Evolutionary conservation across 2,329 filamentous ascomycete genomes (phyloP).

Genomic region (Epichloe baconii): DNA sequence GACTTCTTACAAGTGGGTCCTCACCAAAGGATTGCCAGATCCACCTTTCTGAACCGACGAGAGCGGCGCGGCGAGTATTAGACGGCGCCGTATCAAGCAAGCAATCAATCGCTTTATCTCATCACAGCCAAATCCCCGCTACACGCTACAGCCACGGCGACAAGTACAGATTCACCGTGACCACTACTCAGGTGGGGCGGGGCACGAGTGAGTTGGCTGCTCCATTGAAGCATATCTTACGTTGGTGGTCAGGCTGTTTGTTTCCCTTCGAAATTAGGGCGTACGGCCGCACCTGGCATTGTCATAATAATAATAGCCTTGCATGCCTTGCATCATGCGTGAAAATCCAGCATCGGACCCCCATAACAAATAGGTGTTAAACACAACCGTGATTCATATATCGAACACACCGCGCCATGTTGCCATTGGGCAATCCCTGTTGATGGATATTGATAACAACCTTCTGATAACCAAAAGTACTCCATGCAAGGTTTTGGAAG

Average conservation of each 20-base stretch:
- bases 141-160: background rate
- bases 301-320: too few relatives aligned
- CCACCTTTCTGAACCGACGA: slow-evolving; percentile 5
- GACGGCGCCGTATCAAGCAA: slow-evolving; percentile 2
- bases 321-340: too few relatives aligned
- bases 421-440: background rate
- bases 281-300: too few relatives aligned
- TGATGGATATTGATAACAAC: background rate
- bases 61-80: slow-evolving; percentile 5
- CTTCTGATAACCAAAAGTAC: too few relatives aligned
- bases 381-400: too few relatives aligned
- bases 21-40: slow-evolving; percentile 1
- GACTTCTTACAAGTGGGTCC: background rate
- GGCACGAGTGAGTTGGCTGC: too few relatives aligned
- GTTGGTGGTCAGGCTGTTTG: background rate
- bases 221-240: background rate
- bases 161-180: background rate
- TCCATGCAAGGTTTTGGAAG: too few relatives aligned
- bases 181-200: too few relatives aligned
- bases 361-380: background rate
- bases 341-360: background rate
- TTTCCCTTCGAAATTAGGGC: too few relatives aligned
- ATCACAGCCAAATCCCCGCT: background rate
- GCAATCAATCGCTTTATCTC: background rate
- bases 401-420: background rate